Evolutionary conservation across 306 rosid genomes (phyloP).

Genomic region (Lagenaria siceraria): DNA sequence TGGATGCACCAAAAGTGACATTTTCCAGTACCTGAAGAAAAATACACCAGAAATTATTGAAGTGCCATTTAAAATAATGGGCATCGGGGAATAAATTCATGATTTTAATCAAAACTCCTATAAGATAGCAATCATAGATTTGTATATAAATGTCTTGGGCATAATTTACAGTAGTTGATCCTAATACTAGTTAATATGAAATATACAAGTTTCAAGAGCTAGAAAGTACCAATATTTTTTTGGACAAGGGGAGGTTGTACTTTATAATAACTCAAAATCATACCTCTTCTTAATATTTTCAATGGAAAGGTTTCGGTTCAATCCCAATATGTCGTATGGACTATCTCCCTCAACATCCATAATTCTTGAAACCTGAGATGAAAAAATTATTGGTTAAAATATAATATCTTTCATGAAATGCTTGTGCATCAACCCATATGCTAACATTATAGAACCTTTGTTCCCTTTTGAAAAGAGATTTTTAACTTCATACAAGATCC

Average conservation of each 20-base stretch:
- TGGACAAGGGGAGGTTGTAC: background rate
- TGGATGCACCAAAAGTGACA: constrained; percentile 94
- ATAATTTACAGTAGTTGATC: background rate
- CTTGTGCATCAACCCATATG: background rate
- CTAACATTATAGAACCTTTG: background rate
- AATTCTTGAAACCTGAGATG: constrained; percentile 70
- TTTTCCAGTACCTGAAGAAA: constrained; percentile 75
- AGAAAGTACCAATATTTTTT: background rate
- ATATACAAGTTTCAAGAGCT: background rate
- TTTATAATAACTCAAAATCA: background rate
- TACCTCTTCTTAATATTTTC: constrained; percentile 81
- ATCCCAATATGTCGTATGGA: constrained; percentile 79
- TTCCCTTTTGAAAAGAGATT: background rate
- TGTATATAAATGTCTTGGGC: background rate
- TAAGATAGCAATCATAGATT: background rate
- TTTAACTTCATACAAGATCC: background rate
- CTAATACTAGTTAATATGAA: background rate
- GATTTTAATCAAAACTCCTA: background rate
- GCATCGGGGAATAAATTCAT: background rate
- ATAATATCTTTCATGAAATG: background rate
- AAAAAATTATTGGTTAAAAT: constrained; percentile 1
- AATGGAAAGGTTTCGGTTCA: constrained; percentile 56
- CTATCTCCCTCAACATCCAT: constrained; percentile 55
- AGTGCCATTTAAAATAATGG: background rate
- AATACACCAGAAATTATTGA: background rate